phyloP scores from a whole-genome alignment of 352 stramenopile species.

The Pythium oligandrum region DNA sequence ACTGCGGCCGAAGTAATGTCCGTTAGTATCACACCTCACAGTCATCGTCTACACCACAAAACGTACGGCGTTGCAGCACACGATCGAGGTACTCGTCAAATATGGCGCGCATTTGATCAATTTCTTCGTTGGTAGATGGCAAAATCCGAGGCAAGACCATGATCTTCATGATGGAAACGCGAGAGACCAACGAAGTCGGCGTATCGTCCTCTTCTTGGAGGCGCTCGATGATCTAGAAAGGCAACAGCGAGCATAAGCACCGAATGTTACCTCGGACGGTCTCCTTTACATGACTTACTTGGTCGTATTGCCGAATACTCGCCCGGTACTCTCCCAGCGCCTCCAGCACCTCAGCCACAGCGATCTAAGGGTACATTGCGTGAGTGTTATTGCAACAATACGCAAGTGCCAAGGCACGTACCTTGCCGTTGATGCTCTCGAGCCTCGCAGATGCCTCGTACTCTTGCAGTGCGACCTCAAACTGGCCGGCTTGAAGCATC shows the following conservation, averaged over 20 bases:
- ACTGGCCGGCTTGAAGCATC: conserved; percentile 40
- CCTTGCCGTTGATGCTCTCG: conserved; percentile 40
- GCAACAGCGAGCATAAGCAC: not conserved
- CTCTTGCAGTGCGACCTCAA: conserved; percentile 51
- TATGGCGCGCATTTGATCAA: conserved; percentile 36
- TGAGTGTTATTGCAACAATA: not conserved
- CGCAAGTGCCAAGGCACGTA: conserved; percentile 12
- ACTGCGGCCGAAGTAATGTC: not conserved
- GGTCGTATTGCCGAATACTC: conserved; percentile 48
- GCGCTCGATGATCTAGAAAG: not conserved
- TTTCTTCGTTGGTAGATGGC: conserved; percentile 39
- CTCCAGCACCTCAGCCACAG: conserved; percentile 49
- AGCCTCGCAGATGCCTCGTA: conserved; percentile 42
- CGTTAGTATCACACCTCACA: not conserved
- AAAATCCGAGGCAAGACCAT: conserved; percentile 65
- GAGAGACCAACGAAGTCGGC: conserved; percentile 8
- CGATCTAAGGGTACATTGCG: conserved; percentile 27
- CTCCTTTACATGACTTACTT: conserved; percentile 19
- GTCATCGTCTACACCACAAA: not conserved
- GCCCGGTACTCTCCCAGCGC: conserved; percentile 47
- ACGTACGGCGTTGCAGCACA: conserved; percentile 34
- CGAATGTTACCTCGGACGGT: not conserved
- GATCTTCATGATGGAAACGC: conserved; percentile 39
- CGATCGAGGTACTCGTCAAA: conserved; percentile 38
- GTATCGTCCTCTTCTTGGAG: not conserved